phyloP scores from a whole-genome alignment of 2,329 filamentous ascomycete genomes.

The Penicillium glabrum region DNA sequence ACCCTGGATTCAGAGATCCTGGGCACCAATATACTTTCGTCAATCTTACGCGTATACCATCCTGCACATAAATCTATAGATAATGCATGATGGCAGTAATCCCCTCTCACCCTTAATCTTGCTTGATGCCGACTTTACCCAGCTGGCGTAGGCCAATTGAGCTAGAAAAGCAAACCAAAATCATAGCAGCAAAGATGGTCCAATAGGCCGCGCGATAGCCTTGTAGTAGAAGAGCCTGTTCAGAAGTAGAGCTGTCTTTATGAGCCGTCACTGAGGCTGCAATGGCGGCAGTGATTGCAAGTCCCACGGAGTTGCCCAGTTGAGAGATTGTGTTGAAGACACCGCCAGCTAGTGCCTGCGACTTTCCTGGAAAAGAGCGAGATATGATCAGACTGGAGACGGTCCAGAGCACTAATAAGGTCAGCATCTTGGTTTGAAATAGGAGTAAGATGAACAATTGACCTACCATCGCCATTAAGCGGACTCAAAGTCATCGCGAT shows the following conservation, averaged over 20 bases:
- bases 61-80: too few relatives aligned
- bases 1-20: too few relatives aligned
- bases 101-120: not conserved
- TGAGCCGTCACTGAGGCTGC: not conserved
- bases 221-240: not conserved
- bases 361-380: slow-evolving; percentile 6
- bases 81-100: too few relatives aligned
- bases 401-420: not conserved
- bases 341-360: slow-evolving; percentile 9
- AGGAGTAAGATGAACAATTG: not conserved
- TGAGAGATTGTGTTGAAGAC: slow-evolving; percentile 15
- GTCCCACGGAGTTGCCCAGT: slow-evolving; percentile 9
- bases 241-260: not conserved
- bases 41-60: too few relatives aligned
- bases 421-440: not conserved
- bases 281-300: slow-evolving; percentile 11
- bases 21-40: too few relatives aligned
- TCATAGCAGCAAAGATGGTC: slow-evolving; percentile 8
- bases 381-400: slow-evolving; percentile 3
- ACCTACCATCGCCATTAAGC: not conserved
- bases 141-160: not conserved
- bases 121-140: not conserved
- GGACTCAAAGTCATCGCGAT: slow-evolving; percentile 19
- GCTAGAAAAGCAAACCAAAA: not conserved
- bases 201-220: slow-evolving; percentile 8